phyloP scores from a whole-genome alignment of 2,329 filamentous ascomycete species.

The Beauveria medogensis region DNA sequence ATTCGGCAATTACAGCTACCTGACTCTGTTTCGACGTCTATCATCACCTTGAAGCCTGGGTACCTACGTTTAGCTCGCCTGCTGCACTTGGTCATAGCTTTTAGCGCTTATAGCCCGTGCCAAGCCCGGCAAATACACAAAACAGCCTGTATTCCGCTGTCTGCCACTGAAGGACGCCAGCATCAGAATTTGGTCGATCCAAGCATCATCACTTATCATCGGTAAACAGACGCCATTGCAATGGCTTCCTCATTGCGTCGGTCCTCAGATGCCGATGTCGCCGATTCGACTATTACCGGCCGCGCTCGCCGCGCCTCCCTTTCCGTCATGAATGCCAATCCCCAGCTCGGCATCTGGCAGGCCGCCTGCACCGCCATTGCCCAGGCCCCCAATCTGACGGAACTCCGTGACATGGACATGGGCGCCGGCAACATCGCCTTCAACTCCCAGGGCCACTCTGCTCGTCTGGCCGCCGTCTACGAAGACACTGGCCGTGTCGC shows the following conservation, averaged over 20 bases:
- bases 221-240: background rate
- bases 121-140: too few relatives aligned
- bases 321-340: slow-evolving; percentile 20
- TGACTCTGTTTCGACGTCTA: too few relatives aligned
- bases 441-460: slow-evolving; percentile 22
- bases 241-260: background rate
- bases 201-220: too few relatives aligned
- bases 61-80: too few relatives aligned
- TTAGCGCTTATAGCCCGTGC: too few relatives aligned
- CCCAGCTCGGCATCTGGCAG: slow-evolving; percentile 24
- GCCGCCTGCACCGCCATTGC: slow-evolving; percentile 23
- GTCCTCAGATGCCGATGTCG: background rate
- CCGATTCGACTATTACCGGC: slow-evolving; percentile 15
- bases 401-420: slow-evolving; percentile 20
- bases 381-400: slow-evolving; percentile 21
- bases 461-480: slow-evolving; percentile 19
- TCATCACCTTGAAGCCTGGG: too few relatives aligned
- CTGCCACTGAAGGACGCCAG: too few relatives aligned
- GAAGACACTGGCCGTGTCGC: slow-evolving; percentile 19
- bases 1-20: too few relatives aligned
- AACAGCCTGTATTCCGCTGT: too few relatives aligned
- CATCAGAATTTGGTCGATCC: too few relatives aligned
- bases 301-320: slow-evolving; percentile 21
- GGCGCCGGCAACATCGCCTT: slow-evolving; percentile 22
- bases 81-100: too few relatives aligned